Conservation (phyloP, 78 protist species). For the Dictyostelium capitatum region DNA sequence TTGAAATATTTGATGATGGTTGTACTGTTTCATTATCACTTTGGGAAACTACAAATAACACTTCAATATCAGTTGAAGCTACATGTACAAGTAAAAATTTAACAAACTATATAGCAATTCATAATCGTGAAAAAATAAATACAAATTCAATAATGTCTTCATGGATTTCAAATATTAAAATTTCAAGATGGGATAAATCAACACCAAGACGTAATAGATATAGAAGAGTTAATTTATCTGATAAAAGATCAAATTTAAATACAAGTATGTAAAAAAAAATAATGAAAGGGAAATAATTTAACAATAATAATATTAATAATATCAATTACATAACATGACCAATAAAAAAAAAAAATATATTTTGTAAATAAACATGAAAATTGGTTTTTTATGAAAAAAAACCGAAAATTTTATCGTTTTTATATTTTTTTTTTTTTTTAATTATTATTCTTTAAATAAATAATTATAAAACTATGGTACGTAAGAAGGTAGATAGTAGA, state of each 20-base stretch:
- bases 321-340: no score
- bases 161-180: conserved; percentile 41
- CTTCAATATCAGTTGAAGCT: conserved; percentile 41
- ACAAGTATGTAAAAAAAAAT: conserved; percentile 14
- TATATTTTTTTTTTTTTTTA: not conserved
- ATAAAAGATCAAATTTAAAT: conserved; percentile 24
- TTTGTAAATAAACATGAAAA: no score
- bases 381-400: not conserved
- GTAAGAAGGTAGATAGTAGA: conserved; percentile 95
- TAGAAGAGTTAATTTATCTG: conserved; percentile 3
- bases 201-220: conserved; percentile 39
- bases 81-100: conserved; percentile 49
- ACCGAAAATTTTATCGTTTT: not conserved
- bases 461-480: conserved; percentile 51
- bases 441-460: not conserved
- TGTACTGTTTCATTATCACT: conserved; percentile 47
- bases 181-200: conserved; percentile 61
- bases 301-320: no score
- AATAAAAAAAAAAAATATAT: no score
- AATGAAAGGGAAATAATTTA: no score
- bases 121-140: conserved; percentile 57
- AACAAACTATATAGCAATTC: conserved; percentile 53
- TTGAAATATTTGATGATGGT: conserved; percentile 69
- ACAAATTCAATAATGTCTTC: conserved; percentile 19
- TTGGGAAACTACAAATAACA: conserved; percentile 43